Base-by-base conservation (phyloP, 306 rosid genomes). In the Trifolium pratense region DNA sequence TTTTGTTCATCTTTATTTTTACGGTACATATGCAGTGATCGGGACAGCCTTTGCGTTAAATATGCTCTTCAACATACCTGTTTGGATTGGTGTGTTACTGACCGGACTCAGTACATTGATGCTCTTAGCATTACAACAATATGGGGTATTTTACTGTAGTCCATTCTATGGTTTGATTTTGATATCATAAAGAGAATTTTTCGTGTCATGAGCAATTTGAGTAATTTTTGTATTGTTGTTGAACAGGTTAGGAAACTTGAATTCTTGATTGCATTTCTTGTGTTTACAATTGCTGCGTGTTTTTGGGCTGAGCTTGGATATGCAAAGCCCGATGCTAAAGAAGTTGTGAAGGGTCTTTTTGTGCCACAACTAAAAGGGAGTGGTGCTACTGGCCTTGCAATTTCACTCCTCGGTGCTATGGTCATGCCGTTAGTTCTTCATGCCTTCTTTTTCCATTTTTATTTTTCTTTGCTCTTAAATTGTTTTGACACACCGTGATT, bases 331-430 rank as follows among this genome's bases (percentile, higher is more conserved):
- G 90, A 63, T 55, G 86, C 86, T 12, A 73, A 80, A 58, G 98
- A 92, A 81, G 89, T 92, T 79, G 5, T 90, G 57, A 45, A 78
- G 3, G 98, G 98, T 65, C 94, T 92, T 69, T 92, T 92, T 80
- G 84, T 88, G 75, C 99, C 99, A 26, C 80, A 89, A 82, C 92
- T 94, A 68, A 89, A 87, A 77, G 99, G 96, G 71, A 87, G 53
- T 80, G 97, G 97, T 63, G 95, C 99, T 52, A 87, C 90, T 49
- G 99, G 99, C 71, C 96, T 94, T 75, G 99, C 99, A 29, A 91
- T 94, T 86, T 94, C 99, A 49, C 97, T 94, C 62, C 97, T 94
- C 3, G 99, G 99, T 51, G 99, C 97, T 76, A 91, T 94, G 99
- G 99, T 94, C 87, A 94, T 94, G 99, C 97, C 99, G 97, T 94